Percentiles rank a stretch among this genome's conserved stretches.
These are phyloP conservation scores for Dioscorea alata DNA, from an alignment of 106 monocot genomes.

Conservation along the genomic window DNA sequence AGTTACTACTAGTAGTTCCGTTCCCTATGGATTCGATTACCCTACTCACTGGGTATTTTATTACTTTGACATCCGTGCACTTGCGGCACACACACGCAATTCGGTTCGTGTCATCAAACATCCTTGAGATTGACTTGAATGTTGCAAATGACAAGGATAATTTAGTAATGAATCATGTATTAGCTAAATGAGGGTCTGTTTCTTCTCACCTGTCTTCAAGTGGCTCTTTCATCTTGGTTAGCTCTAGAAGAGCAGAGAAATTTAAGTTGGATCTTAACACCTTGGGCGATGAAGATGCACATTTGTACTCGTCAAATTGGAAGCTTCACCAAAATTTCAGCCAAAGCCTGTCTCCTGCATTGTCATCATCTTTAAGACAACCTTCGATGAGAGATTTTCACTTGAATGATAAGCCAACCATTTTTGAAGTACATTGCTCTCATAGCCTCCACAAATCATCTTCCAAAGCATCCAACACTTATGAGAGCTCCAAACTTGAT, in stretches of 20 bases:
- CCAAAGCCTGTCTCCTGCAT: constrained; percentile 40
- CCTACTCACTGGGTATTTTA: no score
- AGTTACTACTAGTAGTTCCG: no score
- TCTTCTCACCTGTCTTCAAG: constrained; percentile 33
- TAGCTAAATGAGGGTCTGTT: constrained; percentile 19
- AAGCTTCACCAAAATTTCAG: constrained; percentile 22
- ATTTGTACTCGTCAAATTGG: constrained; percentile 17
- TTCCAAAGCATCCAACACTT: neutral
- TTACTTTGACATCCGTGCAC: no score
- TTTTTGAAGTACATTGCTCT: constrained; percentile 20
- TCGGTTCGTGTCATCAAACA: no score
- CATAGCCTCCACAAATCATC: constrained; percentile 6
- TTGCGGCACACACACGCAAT: no score
- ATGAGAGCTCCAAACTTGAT: constrained; percentile 17
- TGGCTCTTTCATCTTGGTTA: constrained; percentile 58
- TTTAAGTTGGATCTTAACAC: constrained; percentile 70
- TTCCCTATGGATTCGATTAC: no score
- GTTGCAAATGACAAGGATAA: constrained; percentile 38
- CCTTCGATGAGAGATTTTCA: constrained; percentile 49
- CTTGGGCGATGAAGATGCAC: constrained; percentile 43
- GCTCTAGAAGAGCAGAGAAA: constrained; percentile 50
- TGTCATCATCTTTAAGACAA: constrained; percentile 44
- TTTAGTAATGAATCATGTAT: constrained; percentile 8
- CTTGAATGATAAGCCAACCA: constrained; percentile 58
- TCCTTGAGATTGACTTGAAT: constrained; percentile 66